These are phyloP conservation scores for Vaccinium corymbosum DNA, from an alignment of 148 eudicot species.

Conservation along the genomic window DNA sequence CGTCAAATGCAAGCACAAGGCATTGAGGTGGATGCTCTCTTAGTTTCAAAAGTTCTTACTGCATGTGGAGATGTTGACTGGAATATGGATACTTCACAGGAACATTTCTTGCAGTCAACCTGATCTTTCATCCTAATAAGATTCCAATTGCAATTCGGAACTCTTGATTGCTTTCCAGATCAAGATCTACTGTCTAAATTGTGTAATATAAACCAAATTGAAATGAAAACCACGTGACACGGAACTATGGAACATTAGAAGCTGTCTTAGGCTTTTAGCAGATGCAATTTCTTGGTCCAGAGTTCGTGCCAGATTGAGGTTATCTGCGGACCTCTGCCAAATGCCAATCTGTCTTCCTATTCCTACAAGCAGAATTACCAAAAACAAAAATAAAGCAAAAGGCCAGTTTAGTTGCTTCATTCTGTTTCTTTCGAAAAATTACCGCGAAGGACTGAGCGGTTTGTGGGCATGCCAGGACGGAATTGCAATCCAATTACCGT, in stretches of 20 bases:
- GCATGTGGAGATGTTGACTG: constrained; percentile 72
- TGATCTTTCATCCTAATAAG: constrained; percentile 17
- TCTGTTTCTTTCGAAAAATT: too few species aligned
- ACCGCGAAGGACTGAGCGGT: too few species aligned
- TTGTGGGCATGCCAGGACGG: too few species aligned
- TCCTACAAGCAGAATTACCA: neutral
- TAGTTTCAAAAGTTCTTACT: constrained; percentile 62
- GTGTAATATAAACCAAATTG: neutral
- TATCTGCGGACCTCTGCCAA: neutral
- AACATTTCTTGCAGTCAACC: constrained; percentile 29
- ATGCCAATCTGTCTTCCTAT: neutral
- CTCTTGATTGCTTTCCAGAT: neutral
- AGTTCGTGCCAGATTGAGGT: neutral
- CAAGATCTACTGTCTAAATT: neutral
- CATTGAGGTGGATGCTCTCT: constrained; percentile 57
- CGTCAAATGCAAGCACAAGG: constrained; percentile 81
- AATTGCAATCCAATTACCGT: too few species aligned
- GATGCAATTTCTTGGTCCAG: neutral
- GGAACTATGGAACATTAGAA: neutral
- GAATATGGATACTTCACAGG: constrained; percentile 28
- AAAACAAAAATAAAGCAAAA: neutral
- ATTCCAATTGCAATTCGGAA: neutral
- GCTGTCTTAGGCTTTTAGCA: neutral
- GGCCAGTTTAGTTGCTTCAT: neutral
- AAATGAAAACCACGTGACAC: neutral